phyloP scores from a whole-genome alignment of 2,329 filamentous ascomycete genomes.

The Phialemoniopsis sp. region DNA sequence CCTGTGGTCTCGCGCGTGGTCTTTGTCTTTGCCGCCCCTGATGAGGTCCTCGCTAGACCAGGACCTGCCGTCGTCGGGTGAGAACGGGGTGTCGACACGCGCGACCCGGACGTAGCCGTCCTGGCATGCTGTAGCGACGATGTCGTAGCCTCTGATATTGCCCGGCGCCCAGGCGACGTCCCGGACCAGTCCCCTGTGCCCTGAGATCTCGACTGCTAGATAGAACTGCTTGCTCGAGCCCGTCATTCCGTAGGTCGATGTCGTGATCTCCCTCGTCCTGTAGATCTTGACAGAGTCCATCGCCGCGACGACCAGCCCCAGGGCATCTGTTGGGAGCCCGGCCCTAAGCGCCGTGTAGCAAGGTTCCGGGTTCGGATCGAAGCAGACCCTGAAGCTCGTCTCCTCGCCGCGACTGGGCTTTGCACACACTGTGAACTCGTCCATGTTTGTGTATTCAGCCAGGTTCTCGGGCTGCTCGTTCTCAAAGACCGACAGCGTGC shows the following conservation, averaged over 20 bases:
- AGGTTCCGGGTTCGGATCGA: conserved; percentile 82
- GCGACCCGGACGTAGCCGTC: conserved; percentile 91
- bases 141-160: conserved; percentile 84
- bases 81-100: conserved; percentile 61
- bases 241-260: conserved; percentile 44
- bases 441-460: conserved; percentile 69
- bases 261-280: conserved; percentile 61
- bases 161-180: conserved; percentile 92
- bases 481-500: conserved; percentile 75
- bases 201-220: conserved; percentile 70
- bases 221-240: conserved; percentile 75
- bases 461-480: conserved; percentile 81
- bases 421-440: conserved; percentile 70
- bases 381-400: conserved; percentile 78
- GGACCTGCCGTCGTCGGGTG: conserved; percentile 39
- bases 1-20: conserved; percentile 6
- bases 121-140: conserved; percentile 87
- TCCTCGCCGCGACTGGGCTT: conserved; percentile 77
- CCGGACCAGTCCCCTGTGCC: conserved; percentile 73
- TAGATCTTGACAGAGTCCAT: conserved; percentile 83
- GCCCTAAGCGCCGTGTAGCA: conserved; percentile 74
- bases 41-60: conserved; percentile 45
- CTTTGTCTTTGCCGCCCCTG: conserved; percentile 19
- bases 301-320: conserved; percentile 80
- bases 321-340: conserved; percentile 73